A percentile compares a stretch with the other conserved stretches of the same genome.
phyloP scores from a whole-genome alignment of 345 rosid species.

The Chamaenerion angustifolium region DNA sequence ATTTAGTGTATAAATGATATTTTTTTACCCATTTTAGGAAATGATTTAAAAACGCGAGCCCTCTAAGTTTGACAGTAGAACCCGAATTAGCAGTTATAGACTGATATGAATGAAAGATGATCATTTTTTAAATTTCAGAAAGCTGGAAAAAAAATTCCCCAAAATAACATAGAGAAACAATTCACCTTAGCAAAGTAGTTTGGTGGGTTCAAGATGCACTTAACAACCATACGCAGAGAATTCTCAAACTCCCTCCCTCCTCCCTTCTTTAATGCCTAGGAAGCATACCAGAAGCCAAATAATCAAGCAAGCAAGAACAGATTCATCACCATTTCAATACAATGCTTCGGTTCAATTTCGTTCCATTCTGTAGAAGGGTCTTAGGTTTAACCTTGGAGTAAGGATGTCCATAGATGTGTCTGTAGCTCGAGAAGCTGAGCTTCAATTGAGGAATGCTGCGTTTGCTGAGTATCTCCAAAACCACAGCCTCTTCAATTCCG shows the following conservation, averaged over 20 bases:
- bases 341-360: neutral
- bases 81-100: no score
- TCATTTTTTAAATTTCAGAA: neutral
- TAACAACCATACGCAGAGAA: slow-evolving; percentile 28
- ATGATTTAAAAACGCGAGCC: no score
- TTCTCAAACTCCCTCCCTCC: slow-evolving; percentile 26
- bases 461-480: slow-evolving; percentile 54
- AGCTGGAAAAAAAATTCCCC: neutral
- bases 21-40: no score
- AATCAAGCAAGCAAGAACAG: neutral
- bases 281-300: no score
- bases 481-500: slow-evolving; percentile 31
- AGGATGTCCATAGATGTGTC: slow-evolving; percentile 48
- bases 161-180: no score
- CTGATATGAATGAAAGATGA: no score
- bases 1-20: no score
- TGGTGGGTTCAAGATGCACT: slow-evolving; percentile 34
- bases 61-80: no score
- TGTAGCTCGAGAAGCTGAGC: slow-evolving; percentile 43
- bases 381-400: slow-evolving; percentile 32
- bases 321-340: no score
- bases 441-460: slow-evolving; percentile 50
- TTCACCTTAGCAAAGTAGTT: slow-evolving; percentile 45
- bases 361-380: neutral
- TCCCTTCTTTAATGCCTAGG: slow-evolving; percentile 29